Base-by-base conservation (phyloP, 169 alveolate species). In the Cryptosporidium sp. region DNA sequence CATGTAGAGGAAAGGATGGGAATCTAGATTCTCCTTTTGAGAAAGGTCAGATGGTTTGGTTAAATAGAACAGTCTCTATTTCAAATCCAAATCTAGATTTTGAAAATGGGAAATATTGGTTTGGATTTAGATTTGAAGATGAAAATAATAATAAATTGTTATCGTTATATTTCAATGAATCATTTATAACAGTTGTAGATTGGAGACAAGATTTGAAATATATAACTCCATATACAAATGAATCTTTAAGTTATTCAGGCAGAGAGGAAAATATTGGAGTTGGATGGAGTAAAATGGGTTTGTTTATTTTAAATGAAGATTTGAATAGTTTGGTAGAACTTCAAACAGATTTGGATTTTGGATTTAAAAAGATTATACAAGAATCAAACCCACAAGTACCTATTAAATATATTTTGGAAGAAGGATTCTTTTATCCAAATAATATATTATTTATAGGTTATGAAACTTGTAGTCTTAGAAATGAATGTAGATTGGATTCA, bases 91-190 rank as follows among this genome's bases (percentile, higher is more conserved):
- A 42, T 10, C 39, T 73, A 1, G 33, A 73, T 31, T 1, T 73
- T 0, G 58, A n/a, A 33, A 60, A 37, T 16, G 37, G 23, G 14
- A 23, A 56, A 16, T 73, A 73, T 29, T 73, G 86, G 86, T 23
- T 73, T 29, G 37, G 37, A 10, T 73, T 56, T 23, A 73, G 58
- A 10, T 73, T 73, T 37, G 2, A 53, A 29, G 58, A 73, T 12
- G 72, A 58, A 1, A 33, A 33, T 0, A 29, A 53, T 26, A 70
- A 58, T 12, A 5, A 42, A 10, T 23, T 73, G 4, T 56, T 73
- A 10, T 73, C 86, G 10, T 26, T 73, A 21, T 35, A 56, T 26
- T 33, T 73, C 48, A 73, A 73, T 10, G 86, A 73, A 6, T 56
- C 86, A 58, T 12, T 39, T 73, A 2, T 33, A 2, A 7, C 16